These are phyloP conservation scores for Leptodermis oblonga DNA, from an alignment of 257 asterid genomes.

Conservation along the genomic window DNA sequence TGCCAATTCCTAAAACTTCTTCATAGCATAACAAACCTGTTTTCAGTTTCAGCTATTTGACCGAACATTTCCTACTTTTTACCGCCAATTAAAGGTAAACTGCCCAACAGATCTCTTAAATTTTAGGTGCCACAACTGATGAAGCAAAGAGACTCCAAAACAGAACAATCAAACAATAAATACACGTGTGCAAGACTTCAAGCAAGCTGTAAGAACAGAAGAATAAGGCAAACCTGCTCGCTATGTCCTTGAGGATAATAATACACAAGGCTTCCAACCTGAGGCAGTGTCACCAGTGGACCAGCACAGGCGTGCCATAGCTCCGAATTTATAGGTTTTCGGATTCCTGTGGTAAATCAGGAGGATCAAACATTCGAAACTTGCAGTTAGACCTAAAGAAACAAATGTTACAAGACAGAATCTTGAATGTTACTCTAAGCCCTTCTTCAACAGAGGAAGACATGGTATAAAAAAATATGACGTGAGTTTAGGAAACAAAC, in stretches of 20 bases:
- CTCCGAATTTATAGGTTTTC: slow-evolving; percentile 66
- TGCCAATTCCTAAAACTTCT: not conserved
- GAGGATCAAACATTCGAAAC: slow-evolving; percentile 12
- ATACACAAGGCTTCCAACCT: slow-evolving; percentile 80
- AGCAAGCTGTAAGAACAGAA: not conserved
- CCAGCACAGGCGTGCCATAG: slow-evolving; percentile 95
- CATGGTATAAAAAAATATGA: not conserved
- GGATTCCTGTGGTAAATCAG: slow-evolving; percentile 36
- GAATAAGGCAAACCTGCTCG: slow-evolving; percentile 55
- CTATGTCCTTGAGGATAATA: slow-evolving; percentile 92
- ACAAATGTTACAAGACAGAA: not conserved
- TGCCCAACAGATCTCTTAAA: not conserved
- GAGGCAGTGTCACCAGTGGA: slow-evolving; percentile 79
- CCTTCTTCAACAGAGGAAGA: not conserved
- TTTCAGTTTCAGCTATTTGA: not conserved
- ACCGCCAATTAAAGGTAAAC: not conserved
- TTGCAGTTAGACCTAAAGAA: not conserved
- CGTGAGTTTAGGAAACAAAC: slow-evolving; percentile 27
- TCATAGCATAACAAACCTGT: not conserved
- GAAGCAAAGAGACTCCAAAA: too few relatives aligned
- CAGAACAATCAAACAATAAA: not conserved
- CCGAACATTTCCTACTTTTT: not conserved
- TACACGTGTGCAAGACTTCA: not conserved
- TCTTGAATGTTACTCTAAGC: not conserved
- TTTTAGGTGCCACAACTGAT: not conserved